Evolutionary conservation across 2,329 filamentous ascomycete genomes (phyloP).

Genomic region (Neonectria faginata): DNA sequence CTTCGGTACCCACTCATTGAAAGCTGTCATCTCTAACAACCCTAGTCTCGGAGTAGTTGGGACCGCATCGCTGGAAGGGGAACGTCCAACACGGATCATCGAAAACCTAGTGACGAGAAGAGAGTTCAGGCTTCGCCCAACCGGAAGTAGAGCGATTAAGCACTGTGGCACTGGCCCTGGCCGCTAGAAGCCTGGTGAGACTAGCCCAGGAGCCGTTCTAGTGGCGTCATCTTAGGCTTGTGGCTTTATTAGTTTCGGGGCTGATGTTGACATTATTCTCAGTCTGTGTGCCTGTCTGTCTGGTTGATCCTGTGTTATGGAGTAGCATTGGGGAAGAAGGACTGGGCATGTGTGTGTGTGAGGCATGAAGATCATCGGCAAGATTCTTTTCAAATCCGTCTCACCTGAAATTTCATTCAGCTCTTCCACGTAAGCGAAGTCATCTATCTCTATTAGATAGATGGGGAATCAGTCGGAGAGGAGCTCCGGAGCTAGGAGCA

Average conservation of each 20-base stretch:
- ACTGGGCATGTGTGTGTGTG: not conserved
- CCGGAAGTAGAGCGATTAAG: conserved; percentile 9
- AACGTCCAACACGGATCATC: conserved; percentile 12
- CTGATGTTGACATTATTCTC: conserved; percentile 4
- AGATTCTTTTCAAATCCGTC: too few species aligned
- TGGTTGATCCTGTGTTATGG: not conserved
- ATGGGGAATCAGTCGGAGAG: conserved; percentile 18
- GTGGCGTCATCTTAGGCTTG: conserved; percentile 39
- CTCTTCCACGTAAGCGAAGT: not conserved
- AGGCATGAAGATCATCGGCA: not conserved
- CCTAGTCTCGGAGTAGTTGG: not conserved
- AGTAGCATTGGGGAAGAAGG: not conserved
- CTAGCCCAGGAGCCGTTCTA: conserved; percentile 13
- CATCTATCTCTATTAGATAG: not conserved
- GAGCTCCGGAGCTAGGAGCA: conserved; percentile 23
- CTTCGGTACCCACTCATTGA: conserved; percentile 1
- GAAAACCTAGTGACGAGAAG: not conserved
- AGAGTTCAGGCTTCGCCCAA: not conserved
- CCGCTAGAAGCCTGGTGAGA: not conserved
- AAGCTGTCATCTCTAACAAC: conserved; percentile 1
- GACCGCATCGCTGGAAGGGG: not conserved
- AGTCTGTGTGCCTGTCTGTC: not conserved
- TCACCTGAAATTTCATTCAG: not conserved
- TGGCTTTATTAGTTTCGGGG: conserved; percentile 24
- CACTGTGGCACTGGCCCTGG: conserved; percentile 6